phyloP scores from a whole-genome alignment of 1,139 yeast genomes.

The Suhomyces kunorum region DNA sequence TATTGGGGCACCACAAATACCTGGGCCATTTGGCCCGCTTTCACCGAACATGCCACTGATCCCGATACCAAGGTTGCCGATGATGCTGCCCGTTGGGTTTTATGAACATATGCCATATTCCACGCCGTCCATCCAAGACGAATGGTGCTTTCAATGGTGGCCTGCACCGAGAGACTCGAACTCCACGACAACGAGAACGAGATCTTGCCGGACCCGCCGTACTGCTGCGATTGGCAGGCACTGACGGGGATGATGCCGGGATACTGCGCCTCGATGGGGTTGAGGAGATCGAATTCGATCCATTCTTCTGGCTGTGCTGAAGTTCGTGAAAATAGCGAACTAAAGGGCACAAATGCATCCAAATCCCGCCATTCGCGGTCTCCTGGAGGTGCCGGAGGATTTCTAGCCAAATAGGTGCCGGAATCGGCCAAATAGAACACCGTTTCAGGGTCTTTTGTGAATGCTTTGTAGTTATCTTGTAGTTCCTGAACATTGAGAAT shows the following conservation, averaged over 20 bases:
- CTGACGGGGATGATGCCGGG: slow-evolving; percentile 28
- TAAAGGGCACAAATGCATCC: neutral
- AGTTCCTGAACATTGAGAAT: slow-evolving; percentile 1
- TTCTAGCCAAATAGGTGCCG: neutral
- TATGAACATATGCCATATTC: neutral
- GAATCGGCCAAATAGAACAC: slow-evolving; percentile 8
- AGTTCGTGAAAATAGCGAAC: neutral
- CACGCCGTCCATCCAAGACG: neutral
- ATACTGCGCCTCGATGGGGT: slow-evolving; percentile 13
- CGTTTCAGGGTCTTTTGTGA: slow-evolving; percentile 1
- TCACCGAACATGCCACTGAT: slow-evolving; percentile 18
- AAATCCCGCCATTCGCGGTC: neutral
- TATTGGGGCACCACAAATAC: slow-evolving; percentile 24
- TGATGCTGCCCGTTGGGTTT: neutral
- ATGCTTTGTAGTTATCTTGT: neutral
- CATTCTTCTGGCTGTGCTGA: slow-evolving; percentile 14
- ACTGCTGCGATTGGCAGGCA: slow-evolving; percentile 27
- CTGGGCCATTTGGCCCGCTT: slow-evolving; percentile 25
- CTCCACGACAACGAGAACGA: slow-evolving; percentile 15
- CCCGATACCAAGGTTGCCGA: slow-evolving; percentile 15
- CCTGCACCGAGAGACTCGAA: neutral
- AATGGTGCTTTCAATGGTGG: neutral
- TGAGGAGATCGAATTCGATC: slow-evolving; percentile 18
- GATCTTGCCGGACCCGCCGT: slow-evolving; percentile 24
- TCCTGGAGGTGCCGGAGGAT: neutral